phyloP scores from a whole-genome alignment of 768 basidiomycete genomes.

The Chalciporus chontae region DNA sequence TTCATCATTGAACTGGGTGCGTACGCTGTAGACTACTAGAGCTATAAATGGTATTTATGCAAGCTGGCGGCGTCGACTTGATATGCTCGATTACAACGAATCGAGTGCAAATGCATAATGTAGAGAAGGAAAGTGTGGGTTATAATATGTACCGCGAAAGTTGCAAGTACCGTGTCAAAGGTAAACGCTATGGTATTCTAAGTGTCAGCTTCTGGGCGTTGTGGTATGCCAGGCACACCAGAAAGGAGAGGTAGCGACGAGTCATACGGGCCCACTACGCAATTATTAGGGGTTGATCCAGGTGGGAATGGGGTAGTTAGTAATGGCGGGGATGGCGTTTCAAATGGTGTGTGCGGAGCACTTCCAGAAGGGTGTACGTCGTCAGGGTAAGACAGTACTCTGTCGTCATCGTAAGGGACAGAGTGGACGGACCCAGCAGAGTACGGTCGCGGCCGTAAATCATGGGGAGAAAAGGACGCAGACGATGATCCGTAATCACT shows the following conservation, averaged over 20 bases:
- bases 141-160: conserved; percentile 21
- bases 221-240: conserved; percentile 16
- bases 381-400: conserved; percentile 11
- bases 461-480: conserved; percentile 8
- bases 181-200: conserved; percentile 2
- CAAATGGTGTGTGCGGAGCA: conserved; percentile 9
- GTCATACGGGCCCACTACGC: conserved; percentile 7
- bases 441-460: conserved; percentile 15
- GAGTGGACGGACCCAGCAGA: conserved; percentile 19
- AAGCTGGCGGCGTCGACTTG: conserved; percentile 5
- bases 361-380: conserved; percentile 7
- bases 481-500: conserved; percentile 6
- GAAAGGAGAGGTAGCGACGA: conserved; percentile 9
- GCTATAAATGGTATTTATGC: conserved; percentile 18
- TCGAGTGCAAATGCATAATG: conserved; percentile 7
- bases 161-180: conserved; percentile 8
- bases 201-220: conserved; percentile 8
- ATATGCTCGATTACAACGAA: conserved; percentile 11
- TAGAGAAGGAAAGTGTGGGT: background rate
- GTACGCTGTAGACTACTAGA: conserved; percentile 18
- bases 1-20: conserved; percentile 17
- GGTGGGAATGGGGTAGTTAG: conserved; percentile 30
- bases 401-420: conserved; percentile 11
- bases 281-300: conserved; percentile 6
- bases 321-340: conserved; percentile 24